Evolutionary conservation across 305 asterid species (phyloP).

Genomic region (Nicotiana rustica): DNA sequence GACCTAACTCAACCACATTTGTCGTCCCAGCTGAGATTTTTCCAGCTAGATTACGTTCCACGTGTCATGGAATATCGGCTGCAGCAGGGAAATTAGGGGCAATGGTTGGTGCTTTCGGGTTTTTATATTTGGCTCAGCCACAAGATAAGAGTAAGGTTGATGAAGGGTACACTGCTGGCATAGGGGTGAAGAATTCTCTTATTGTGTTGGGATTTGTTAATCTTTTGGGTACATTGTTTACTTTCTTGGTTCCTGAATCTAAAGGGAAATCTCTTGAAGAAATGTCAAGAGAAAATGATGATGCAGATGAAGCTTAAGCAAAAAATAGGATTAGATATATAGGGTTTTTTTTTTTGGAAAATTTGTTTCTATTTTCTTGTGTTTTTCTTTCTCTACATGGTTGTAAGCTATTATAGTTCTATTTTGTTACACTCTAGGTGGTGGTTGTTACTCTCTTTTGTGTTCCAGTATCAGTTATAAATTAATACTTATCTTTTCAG

Average conservation of each 20-base stretch:
- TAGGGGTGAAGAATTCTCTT: slow-evolving; percentile 49
- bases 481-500: too few species aligned
- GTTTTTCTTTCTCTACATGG: too few species aligned
- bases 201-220: slow-evolving; percentile 48
- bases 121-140: slow-evolving; percentile 58
- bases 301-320: background rate
- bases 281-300: slow-evolving; percentile 36
- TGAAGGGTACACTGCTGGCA: slow-evolving; percentile 49
- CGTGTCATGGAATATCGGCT: slow-evolving; percentile 61
- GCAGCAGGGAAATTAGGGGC: slow-evolving; percentile 61
- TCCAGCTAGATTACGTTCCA: slow-evolving; percentile 56
- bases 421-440: too few species aligned
- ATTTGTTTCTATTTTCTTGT: too few species aligned
- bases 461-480: too few species aligned
- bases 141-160: slow-evolving; percentile 40
- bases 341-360: too few species aligned
- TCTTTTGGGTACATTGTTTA: slow-evolving; percentile 45
- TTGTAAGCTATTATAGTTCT: too few species aligned
- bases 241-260: slow-evolving; percentile 53
- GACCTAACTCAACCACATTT: slow-evolving; percentile 62
- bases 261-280: slow-evolving; percentile 54
- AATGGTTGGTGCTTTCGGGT: slow-evolving; percentile 61
- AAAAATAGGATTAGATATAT: too few species aligned
- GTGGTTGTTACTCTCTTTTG: too few species aligned
- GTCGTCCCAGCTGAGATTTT: slow-evolving; percentile 66